phyloP scores from a whole-genome alignment of 768 basidiomycete genomes.

The Leccinum ochraceum region DNA sequence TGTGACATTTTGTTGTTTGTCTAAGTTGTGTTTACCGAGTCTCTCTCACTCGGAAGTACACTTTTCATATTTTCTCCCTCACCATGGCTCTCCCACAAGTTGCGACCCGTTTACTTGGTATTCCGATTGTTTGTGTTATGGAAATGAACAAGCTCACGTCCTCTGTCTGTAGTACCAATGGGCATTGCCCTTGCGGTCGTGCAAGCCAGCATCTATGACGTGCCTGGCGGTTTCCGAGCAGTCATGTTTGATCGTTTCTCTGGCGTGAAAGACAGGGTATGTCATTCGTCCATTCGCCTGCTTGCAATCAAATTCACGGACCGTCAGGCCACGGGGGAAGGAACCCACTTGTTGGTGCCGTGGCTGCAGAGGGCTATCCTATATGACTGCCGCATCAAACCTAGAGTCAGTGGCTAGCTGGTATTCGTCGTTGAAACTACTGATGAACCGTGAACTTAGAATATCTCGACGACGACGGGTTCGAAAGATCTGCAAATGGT shows the following conservation, averaged over 20 bases:
- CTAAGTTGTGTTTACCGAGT: conserved; percentile 22
- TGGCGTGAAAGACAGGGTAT: conserved; percentile 80
- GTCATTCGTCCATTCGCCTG: conserved; percentile 16
- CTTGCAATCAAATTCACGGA: background rate
- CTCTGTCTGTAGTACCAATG: conserved; percentile 32
- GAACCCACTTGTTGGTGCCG: conserved; percentile 94
- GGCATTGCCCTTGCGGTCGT: conserved; percentile 43
- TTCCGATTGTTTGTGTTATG: conserved; percentile 14
- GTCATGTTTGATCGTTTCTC: conserved; percentile 99
- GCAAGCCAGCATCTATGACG: conserved; percentile 63
- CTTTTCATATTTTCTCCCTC: background rate
- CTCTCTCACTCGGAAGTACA: background rate
- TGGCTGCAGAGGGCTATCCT: conserved; percentile 96
- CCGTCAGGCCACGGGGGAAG: conserved; percentile 79
- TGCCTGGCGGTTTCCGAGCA: conserved; percentile 90
- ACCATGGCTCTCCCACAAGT: conserved; percentile 54
- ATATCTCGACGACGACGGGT: conserved; percentile 98
- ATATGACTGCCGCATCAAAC: conserved; percentile 97
- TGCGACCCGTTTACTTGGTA: conserved; percentile 52
- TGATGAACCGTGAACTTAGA: conserved; percentile 47
- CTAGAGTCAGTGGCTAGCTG: conserved; percentile 59
- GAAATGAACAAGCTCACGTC: conserved; percentile 13
- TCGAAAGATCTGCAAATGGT: conserved; percentile 99
- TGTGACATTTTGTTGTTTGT: conserved; percentile 20
- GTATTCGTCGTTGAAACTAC: conserved; percentile 2